These are phyloP conservation scores for Metschnikowia baotianmanensis DNA, from an alignment of 805 yeast species.

Conservation along the genomic window DNA sequence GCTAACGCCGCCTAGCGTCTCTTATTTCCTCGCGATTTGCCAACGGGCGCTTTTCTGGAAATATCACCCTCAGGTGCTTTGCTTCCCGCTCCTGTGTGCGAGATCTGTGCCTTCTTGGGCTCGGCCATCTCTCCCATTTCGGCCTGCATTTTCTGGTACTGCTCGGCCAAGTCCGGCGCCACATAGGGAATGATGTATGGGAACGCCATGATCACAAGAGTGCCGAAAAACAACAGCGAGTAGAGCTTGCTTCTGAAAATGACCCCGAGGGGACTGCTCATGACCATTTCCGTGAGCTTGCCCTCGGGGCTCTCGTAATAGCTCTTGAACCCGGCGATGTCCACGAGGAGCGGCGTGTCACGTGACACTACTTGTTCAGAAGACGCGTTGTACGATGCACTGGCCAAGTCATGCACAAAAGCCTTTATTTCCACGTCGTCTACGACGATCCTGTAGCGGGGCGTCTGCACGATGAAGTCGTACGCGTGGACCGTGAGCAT, in stretches of 20 bases:
- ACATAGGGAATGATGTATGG: conserved; percentile 32
- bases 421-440: conserved; percentile 24
- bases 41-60: background rate
- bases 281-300: conserved; percentile 30
- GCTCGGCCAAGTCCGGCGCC: conserved; percentile 39
- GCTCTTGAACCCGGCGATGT: conserved; percentile 23
- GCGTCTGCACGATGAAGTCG: conserved; percentile 30
- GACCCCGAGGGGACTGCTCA: conserved; percentile 42
- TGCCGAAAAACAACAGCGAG: conserved; percentile 31
- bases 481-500: conserved; percentile 33
- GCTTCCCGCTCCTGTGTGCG: too few relatives aligned
- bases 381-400: conserved; percentile 19
- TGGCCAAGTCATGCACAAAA: conserved; percentile 22
- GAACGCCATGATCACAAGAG: conserved; percentile 28
- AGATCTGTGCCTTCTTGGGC: background rate
- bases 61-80: too few relatives aligned
- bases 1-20: too few relatives aligned
- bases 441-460: conserved; percentile 28
- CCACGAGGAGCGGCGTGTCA: conserved; percentile 23
- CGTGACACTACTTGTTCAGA: conserved; percentile 16
- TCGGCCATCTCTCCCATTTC: background rate
- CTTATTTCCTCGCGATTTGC: background rate
- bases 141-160: conserved; percentile 23
- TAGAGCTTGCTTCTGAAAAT: conserved; percentile 37
- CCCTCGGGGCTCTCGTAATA: conserved; percentile 35